Evolutionary conservation across 805 yeast genomes (phyloP).

Genomic region (Wickerhamiella sorbophila): DNA sequence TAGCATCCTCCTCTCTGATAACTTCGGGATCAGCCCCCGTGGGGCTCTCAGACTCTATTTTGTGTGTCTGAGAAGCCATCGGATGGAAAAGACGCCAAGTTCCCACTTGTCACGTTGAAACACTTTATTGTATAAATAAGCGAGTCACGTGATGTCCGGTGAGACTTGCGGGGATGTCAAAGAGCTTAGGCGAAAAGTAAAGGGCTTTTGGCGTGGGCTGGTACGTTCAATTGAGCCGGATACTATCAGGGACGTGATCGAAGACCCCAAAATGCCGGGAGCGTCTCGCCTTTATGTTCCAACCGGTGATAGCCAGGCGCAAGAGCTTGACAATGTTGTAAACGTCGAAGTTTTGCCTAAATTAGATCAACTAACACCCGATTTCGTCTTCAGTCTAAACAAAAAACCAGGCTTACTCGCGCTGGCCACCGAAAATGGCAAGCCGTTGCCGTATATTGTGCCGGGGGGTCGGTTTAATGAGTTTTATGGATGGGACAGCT

Average conservation of each 20-base stretch:
- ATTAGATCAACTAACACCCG: conserved; percentile 44
- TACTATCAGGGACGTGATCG: conserved; percentile 3
- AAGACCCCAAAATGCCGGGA: conserved; percentile 10
- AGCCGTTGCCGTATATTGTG: conserved; percentile 74
- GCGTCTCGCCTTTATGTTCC: conserved; percentile 4
- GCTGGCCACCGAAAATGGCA: conserved; percentile 44
- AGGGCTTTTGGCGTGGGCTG: conserved; percentile 12
- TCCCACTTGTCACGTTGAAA: too few relatives aligned
- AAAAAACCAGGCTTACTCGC: conserved; percentile 76
- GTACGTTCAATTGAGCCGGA: conserved; percentile 9
- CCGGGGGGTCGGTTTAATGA: conserved; percentile 98
- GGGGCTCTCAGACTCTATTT: too few relatives aligned
- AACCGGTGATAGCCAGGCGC: not conserved
- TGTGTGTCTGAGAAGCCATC: too few relatives aligned
- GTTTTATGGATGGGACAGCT: conserved; percentile 96
- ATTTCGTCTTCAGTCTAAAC: conserved; percentile 60
- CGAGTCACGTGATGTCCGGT: too few relatives aligned
- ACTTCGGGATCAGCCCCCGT: too few relatives aligned
- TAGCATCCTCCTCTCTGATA: too few relatives aligned
- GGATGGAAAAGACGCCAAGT: too few relatives aligned
- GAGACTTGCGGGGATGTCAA: too few relatives aligned
- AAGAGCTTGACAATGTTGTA: conserved; percentile 29
- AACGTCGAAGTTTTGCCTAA: conserved; percentile 66
- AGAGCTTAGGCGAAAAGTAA: conserved; percentile 5
- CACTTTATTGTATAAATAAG: too few relatives aligned